Evolutionary conservation across 1,139 yeast genomes (phyloP).

Genomic region (Eremothecium cymbalariae): DNA sequence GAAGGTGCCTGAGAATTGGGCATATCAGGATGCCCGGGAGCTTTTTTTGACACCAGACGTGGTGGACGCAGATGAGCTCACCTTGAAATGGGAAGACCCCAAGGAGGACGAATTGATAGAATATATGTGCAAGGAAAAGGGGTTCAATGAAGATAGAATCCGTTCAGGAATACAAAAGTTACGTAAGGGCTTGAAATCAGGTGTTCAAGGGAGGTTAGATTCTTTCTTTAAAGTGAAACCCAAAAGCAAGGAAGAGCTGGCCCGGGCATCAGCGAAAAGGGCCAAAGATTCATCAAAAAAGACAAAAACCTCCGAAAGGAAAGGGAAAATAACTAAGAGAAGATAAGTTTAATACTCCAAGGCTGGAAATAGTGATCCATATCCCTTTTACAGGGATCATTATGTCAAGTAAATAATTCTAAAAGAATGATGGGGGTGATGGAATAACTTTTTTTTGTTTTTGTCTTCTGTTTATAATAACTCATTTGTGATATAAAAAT

Average conservation of each 20-base stretch:
- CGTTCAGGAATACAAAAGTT: conserved; percentile 79
- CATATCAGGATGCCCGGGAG: conserved; percentile 78
- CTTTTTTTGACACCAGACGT: conserved; percentile 80
- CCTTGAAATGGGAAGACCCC: conserved; percentile 54
- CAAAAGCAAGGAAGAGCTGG: conserved; percentile 38
- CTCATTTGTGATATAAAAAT: conserved; percentile 1
- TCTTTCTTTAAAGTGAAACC: conserved; percentile 78
- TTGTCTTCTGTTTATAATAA: too few relatives aligned
- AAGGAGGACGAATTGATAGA: conserved; percentile 34
- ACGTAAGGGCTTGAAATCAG: conserved; percentile 72
- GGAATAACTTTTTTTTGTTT: too few relatives aligned
- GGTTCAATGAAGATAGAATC: conserved; percentile 88
- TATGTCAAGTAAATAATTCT: too few relatives aligned
- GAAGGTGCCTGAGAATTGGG: conserved; percentile 92
- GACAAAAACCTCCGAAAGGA: conserved; percentile 28
- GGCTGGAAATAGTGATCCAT: too few relatives aligned
- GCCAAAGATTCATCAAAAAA: conserved; percentile 35
- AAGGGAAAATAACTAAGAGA: conserved; percentile 24
- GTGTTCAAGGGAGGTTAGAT: conserved; percentile 86
- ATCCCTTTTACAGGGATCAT: too few relatives aligned
- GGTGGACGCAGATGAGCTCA: conserved; percentile 47
- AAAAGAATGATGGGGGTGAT: too few relatives aligned
- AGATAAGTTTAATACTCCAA: conserved; percentile 12
- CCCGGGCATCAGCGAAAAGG: conserved; percentile 35
- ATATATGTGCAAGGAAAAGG: conserved; percentile 39